Base-by-base conservation (phyloP, 352 stramenopile genomes). In the Globisporangium yorkense region DNA sequence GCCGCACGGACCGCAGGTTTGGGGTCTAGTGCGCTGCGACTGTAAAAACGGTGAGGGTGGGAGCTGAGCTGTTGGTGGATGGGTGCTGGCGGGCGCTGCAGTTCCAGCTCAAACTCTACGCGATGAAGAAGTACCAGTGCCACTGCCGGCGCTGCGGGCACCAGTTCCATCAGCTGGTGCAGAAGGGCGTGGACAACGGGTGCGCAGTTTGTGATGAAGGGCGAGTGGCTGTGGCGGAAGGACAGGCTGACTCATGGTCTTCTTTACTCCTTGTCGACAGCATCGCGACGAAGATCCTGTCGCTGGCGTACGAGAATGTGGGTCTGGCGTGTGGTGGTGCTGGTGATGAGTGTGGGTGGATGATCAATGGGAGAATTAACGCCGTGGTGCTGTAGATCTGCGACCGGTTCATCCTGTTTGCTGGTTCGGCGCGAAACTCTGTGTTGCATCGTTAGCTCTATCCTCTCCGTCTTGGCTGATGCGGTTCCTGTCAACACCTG, bases 151-250 rank as follows among this genome's bases (percentile, higher is more conserved):
- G 59, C 37, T 94, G 84, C 46, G 75, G 78, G 10, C 71, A 80
- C 53, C 41, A 72, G 29, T 94, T 94, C 48, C 76, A 63, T 7
- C 80, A 94, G 51, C 80, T 88, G 41, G 80, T 94, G 13, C 84
- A 94, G 40, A 92, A 94, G 66, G 84, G 84, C 37, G 84, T 94
- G 31, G 84, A 94, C 70, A 94, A 94, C 58, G 84, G 82, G 84
- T 94, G n/a, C 31, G 76, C 13, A 20, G 41, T n/a, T 0, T 10
- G 15, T 5, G 18, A 7, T 21, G 18, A 20, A 10, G 18, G n/a
- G 39, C 18, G n/a, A 27, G n/a, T 60, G n/a, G 24, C 61, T 59
- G n/a, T n/a, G 12, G 18, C 13, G 33, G n/a, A 12, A n/a, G 16
- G 20, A 21, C 8, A 13, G n/a, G 2, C 15, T 61, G 24, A 45